Percentiles rank a stretch among this genome's conserved stretches.
Evolutionary conservation across 2,329 filamentous ascomycete genomes (phyloP).

Genomic region (Rhinocladiella mackenziei): DNA sequence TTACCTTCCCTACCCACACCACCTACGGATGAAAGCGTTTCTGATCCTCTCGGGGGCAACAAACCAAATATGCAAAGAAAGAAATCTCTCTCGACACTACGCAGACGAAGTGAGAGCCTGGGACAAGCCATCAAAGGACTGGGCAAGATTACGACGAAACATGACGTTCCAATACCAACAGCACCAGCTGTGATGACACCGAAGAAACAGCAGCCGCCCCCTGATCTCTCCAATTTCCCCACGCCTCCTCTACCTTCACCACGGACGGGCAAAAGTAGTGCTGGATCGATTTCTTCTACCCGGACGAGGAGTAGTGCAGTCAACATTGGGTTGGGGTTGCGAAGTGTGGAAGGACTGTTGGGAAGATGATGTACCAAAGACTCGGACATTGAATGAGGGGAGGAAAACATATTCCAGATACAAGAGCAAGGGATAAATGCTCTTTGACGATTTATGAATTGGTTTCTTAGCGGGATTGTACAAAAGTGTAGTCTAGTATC

Average conservation of each 20-base stretch:
- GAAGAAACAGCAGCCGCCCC: background rate
- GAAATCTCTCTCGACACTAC: slow-evolving; percentile 24
- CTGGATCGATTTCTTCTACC: slow-evolving; percentile 14
- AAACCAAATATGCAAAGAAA: slow-evolving; percentile 17
- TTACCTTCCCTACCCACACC: slow-evolving; percentile 16
- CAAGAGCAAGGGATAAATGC: slow-evolving; percentile 3
- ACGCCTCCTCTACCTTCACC: slow-evolving; percentile 21
- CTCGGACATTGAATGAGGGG: background rate
- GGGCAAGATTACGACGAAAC: slow-evolving; percentile 18
- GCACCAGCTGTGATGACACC: slow-evolving; percentile 11
- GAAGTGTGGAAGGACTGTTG: slow-evolving; percentile 14
- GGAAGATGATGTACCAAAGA: slow-evolving; percentile 4
- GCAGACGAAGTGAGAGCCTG: slow-evolving; percentile 27
- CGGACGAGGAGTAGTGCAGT: slow-evolving; percentile 13
- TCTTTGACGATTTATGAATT: slow-evolving; percentile 14
- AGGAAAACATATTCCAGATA: slow-evolving; percentile 1
- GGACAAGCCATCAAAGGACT: slow-evolving; percentile 29
- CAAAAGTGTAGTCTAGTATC: slow-evolving; percentile 7
- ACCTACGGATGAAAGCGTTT: slow-evolving; percentile 7
- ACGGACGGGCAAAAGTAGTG: slow-evolving; percentile 9
- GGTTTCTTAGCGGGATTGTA: slow-evolving; percentile 14
- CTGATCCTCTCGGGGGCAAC: slow-evolving; percentile 1
- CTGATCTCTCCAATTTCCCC: slow-evolving; percentile 15
- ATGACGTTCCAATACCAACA: slow-evolving; percentile 15
- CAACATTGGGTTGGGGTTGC: slow-evolving; percentile 17